Evolutionary conservation across 306 rosid genomes (phyloP), one percentile per base, ranked within the genome.

Genomic region (Malus orientalis): DNA sequence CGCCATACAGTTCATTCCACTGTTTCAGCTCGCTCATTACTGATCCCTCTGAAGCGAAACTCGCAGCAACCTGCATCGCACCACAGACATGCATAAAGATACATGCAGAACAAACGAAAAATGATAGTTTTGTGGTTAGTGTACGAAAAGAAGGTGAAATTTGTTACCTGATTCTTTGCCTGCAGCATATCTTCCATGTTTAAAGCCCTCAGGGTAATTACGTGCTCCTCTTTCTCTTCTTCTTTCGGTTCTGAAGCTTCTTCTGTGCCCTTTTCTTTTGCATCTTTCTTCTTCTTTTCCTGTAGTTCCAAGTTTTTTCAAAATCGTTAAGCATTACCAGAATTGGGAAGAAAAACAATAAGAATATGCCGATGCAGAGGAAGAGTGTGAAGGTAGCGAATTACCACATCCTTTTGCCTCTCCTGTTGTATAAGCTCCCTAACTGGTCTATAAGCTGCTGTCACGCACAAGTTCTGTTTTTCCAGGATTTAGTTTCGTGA

Each of bases 361-460:
- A 74, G 45, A 19, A 22, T 44, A 11, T 33, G 53, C 32, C 33
- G 23, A 38, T 33, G 18, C 6, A 64, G 47, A 51, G 74, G 67
- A 82, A 71, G 40, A 74, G 71, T 7, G 65, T 4, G 65, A 59
- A 54, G 51, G n/a, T 71, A 53, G 67, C 16, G 10, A 78, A 64
- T 77, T 88, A 95, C 97, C 97, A 42, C 42, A 30, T 95, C 95
- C 80, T 95, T 95, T 75, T 53, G 63, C 79, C 91, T 88, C 85
- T 96, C 99, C 67, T 86, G 91, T 84, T 91, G 86, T 79, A 96
- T 65, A 49, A 96, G 87, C 90, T 96, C 98, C 84, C 97, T 85
- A 60, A 96, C 93, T 12, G 98, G 99, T 69, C 90, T 88, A 81
- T 92, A 96, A 67, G 99, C 97, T 2, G 99, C 99, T 14, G 97